Percentiles rank a stretch among this genome's conserved stretches.
These are phyloP conservation scores for Paraconiothyrium sp. DNA, from an alignment of 2,329 filamentous ascomycete genomes.

Conservation along the genomic window DNA sequence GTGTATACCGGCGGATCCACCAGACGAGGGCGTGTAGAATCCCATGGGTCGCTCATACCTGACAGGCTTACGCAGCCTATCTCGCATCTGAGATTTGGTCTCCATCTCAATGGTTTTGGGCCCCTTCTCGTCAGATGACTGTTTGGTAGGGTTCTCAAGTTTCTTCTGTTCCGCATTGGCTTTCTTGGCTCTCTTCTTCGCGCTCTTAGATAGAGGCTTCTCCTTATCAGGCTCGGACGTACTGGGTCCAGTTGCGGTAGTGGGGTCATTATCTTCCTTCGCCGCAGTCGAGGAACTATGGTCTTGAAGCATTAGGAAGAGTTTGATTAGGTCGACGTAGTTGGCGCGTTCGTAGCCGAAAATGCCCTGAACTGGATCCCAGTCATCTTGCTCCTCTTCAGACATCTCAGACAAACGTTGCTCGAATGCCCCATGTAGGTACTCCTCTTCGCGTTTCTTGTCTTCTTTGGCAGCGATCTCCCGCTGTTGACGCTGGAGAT, in stretches of 20 bases:
- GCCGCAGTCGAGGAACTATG: slow-evolving; percentile 7
- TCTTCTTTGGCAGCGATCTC: slow-evolving; percentile 55
- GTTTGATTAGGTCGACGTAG: slow-evolving; percentile 57
- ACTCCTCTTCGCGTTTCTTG: slow-evolving; percentile 55
- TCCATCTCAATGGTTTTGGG: slow-evolving; percentile 56
- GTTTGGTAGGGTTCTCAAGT: slow-evolving; percentile 24
- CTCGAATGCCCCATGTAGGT: slow-evolving; percentile 55
- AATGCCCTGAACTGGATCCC: slow-evolving; percentile 61
- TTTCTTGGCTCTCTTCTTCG: slow-evolving; percentile 47
- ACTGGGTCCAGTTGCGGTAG: slow-evolving; percentile 12
- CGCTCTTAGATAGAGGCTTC: slow-evolving; percentile 34
- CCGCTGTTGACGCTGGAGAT: slow-evolving; percentile 52
- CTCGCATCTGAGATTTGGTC: slow-evolving; percentile 52
- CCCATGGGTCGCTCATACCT: slow-evolving; percentile 46
- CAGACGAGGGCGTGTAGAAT: slow-evolving; percentile 46
- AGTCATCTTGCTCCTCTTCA: slow-evolving; percentile 50
- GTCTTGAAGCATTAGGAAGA: slow-evolving; percentile 56
- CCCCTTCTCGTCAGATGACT: slow-evolving; percentile 31
- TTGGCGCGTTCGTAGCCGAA: slow-evolving; percentile 56
- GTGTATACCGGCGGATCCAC: slow-evolving; percentile 41
- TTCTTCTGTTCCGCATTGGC: slow-evolving; percentile 36
- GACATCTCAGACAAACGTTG: slow-evolving; percentile 52
- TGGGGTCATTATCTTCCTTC: neutral
- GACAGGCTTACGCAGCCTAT: slow-evolving; percentile 54
- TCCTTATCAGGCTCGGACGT: slow-evolving; percentile 17